phyloP scores from a whole-genome alignment of 306 rosid species.

The Rosa rugosa region DNA sequence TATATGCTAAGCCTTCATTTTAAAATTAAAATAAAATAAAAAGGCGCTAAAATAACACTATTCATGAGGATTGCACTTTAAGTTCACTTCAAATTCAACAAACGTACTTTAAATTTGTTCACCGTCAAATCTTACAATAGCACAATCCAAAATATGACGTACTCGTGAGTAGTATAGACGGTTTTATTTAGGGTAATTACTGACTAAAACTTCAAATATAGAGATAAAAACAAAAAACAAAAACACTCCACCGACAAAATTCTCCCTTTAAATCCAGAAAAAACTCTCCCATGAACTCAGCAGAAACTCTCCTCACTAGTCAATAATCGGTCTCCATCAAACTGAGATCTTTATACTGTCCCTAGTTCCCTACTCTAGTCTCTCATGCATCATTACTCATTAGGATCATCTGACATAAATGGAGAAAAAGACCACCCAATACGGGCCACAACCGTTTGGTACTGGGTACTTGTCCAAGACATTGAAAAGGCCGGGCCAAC shows the following conservation, averaged over 20 bases:
- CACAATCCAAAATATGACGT: too few species aligned
- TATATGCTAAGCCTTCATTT: too few species aligned
- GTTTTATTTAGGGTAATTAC: too few species aligned
- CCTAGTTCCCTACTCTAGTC: background rate
- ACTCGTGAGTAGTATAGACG: too few species aligned
- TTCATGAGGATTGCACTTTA: too few species aligned
- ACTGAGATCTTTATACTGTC: background rate
- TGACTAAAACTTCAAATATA: background rate
- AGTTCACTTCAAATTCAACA: too few species aligned
- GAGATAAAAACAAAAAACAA: background rate
- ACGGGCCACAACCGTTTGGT: slow-evolving; percentile 12
- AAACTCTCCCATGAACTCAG: background rate
- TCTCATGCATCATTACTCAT: slow-evolving; percentile 3
- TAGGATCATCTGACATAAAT: background rate
- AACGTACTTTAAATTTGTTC: background rate
- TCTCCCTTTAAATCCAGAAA: background rate
- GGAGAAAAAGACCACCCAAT: slow-evolving; percentile 8
- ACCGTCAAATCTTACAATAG: background rate
- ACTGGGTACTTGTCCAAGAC: background rate
- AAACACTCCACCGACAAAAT: background rate
- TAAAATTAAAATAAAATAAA: too few species aligned
- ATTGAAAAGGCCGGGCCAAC: slow-evolving; percentile 22
- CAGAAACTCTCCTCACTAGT: background rate
- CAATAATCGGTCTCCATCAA: slow-evolving; percentile 2
- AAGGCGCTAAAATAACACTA: too few species aligned